A percentile compares a stretch with the other conserved stretches of the same genome.
Conservation (phyloP, 2,329 filamentous ascomycete species). For the Hypoxylon sp. region DNA sequence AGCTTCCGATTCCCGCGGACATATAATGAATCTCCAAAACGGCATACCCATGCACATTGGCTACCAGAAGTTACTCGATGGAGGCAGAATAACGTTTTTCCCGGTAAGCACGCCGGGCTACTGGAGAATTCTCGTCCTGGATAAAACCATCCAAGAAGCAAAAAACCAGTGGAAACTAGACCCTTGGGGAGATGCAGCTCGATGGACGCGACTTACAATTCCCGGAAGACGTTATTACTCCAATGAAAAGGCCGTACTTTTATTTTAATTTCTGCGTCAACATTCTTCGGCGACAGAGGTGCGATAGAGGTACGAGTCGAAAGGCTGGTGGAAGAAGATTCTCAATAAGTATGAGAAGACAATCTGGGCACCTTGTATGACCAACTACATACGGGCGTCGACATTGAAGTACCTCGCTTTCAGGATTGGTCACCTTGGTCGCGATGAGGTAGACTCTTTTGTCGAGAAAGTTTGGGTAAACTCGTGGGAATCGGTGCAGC, state of each 20-base stretch:
- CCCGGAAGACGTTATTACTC: background rate
- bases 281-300: background rate
- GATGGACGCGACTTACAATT: background rate
- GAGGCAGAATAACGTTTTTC: background rate
- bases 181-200: background rate
- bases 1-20: background rate
- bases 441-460: background rate
- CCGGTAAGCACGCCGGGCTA: background rate
- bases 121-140: background rate
- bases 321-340: background rate
- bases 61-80: background rate
- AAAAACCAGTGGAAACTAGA: background rate
- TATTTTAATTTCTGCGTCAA: background rate
- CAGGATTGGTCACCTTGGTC: background rate
- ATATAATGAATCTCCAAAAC: background rate
- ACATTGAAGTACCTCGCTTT: background rate
- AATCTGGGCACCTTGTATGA: background rate
- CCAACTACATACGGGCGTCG: background rate
- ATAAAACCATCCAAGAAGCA: background rate
- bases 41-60: background rate
- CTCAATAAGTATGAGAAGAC: background rate
- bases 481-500: background rate
- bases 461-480: background rate
- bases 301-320: background rate
- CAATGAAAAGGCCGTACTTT: background rate